These are phyloP conservation scores for Laburnicola sp. DNA, from an alignment of 2,329 filamentous ascomycete species.

Conservation along the genomic window DNA sequence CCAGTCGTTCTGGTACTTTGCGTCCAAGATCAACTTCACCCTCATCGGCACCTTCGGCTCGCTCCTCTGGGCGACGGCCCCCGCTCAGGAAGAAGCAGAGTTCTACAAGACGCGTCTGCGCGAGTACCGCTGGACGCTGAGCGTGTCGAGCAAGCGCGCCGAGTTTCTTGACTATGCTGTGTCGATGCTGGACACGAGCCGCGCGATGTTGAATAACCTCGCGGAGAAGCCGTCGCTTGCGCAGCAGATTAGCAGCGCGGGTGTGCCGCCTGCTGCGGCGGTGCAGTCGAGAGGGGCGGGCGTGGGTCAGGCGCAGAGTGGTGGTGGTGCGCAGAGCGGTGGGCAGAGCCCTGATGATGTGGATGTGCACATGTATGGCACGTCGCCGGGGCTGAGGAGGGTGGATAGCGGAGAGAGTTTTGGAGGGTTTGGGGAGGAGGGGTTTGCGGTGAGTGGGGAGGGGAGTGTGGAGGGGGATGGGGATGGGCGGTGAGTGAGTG, in stretches of 20 bases:
- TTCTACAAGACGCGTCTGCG: conserved; percentile 13
- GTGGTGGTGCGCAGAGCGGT: too few species aligned
- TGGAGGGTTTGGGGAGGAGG: conserved; percentile 34
- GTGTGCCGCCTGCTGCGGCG: conserved; percentile 40
- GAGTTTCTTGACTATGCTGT: conserved; percentile 46
- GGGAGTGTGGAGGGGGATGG: conserved; percentile 24
- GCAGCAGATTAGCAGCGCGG: conserved; percentile 43
- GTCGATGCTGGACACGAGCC: conserved; percentile 50
- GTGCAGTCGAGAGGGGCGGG: conserved; percentile 10
- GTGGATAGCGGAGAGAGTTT: conserved; percentile 35
- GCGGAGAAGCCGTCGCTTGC: conserved; percentile 49
- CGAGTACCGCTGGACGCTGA: conserved; percentile 16
- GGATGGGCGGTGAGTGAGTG: too few species aligned
- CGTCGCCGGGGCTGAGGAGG: conserved; percentile 22
- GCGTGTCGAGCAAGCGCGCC: conserved; percentile 45
- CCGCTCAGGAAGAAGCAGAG: conserved; percentile 12
- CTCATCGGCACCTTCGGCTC: conserved; percentile 15
- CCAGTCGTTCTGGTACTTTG: conserved; percentile 18
- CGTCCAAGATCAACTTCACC: conserved; percentile 13
- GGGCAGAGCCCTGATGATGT: too few species aligned
- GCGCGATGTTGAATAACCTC: conserved; percentile 50
- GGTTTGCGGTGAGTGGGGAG: conserved; percentile 29
- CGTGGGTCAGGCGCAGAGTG: not conserved
- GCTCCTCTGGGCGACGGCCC: conserved; percentile 13
- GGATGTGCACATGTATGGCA: conserved; percentile 37